These are phyloP conservation scores for Metarhizium guizhouense DNA, from an alignment of 2,329 filamentous ascomycete genomes.

Conservation along the genomic window DNA sequence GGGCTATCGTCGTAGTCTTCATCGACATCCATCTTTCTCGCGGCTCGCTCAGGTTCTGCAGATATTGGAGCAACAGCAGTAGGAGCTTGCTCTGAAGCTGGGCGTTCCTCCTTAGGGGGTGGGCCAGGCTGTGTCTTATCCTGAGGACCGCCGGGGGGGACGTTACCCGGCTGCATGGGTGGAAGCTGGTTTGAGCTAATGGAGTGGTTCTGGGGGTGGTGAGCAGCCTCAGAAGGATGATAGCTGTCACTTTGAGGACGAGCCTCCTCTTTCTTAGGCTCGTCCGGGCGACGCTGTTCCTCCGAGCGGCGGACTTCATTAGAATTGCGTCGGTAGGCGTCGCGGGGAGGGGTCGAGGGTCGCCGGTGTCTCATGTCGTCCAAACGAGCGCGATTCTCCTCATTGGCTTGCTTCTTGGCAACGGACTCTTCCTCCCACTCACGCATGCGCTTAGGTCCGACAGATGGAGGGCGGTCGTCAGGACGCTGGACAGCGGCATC, in stretches of 20 bases:
- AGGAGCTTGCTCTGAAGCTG: conserved; percentile 30
- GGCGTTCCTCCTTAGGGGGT: conserved; percentile 50
- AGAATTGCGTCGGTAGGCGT: conserved; percentile 67
- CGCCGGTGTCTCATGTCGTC: conserved; percentile 78
- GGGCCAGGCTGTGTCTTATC: conserved; percentile 31
- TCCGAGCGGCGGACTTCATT: conserved; percentile 61
- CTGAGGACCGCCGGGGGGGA: conserved; percentile 43
- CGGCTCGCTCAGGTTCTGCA: conserved; percentile 72
- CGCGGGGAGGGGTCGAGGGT: conserved; percentile 62
- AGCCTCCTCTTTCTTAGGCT: conserved; percentile 49
- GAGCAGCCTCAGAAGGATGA: conserved; percentile 86
- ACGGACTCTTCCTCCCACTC: conserved; percentile 86
- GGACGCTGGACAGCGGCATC: conserved; percentile 56
- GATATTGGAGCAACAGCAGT: conserved; percentile 37
- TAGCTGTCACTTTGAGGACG: conserved; percentile 71
- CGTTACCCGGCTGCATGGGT: conserved; percentile 52
- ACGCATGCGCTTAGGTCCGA: conserved; percentile 72
- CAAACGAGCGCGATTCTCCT: conserved; percentile 77
- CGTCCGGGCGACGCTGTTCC: conserved; percentile 52
- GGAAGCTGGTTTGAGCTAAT: conserved; percentile 47
- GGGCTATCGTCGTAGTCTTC: conserved; percentile 95
- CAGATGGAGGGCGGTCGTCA: conserved; percentile 68
- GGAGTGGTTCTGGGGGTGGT: conserved; percentile 55
- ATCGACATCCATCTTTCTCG: conserved; percentile 92
- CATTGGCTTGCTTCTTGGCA: conserved; percentile 78